Evolutionary conservation across 352 stramenopile species (phyloP).

Genomic region (Phytophthora pinifolia): DNA sequence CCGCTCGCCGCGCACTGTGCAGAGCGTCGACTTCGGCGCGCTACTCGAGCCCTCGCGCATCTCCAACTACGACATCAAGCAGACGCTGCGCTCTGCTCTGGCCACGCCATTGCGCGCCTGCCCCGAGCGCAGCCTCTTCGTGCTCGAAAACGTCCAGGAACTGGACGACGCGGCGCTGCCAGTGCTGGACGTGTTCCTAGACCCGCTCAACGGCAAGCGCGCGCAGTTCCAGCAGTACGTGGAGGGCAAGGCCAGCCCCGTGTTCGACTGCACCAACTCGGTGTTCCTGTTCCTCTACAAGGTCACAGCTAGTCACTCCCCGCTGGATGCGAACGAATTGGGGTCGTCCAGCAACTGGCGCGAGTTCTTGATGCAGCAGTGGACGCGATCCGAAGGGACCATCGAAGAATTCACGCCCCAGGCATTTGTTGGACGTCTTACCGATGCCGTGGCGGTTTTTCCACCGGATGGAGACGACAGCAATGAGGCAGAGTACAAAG

Average conservation of each 20-base stretch:
- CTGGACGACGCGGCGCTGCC: slow-evolving; percentile 49
- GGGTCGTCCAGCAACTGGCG: slow-evolving; percentile 35
- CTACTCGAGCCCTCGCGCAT: slow-evolving; percentile 26
- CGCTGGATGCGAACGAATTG: slow-evolving; percentile 1
- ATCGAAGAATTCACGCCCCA: slow-evolving; percentile 68
- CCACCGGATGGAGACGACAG: slow-evolving; percentile 9
- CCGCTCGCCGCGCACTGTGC: slow-evolving; percentile 23
- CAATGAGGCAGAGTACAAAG: slow-evolving; percentile 8
- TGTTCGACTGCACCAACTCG: slow-evolving; percentile 54
- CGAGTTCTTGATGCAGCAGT: slow-evolving; percentile 58
- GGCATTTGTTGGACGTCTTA: slow-evolving; percentile 61
- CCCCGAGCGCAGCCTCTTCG: slow-evolving; percentile 49
- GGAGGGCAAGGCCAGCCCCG: slow-evolving; percentile 19
- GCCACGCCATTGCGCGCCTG: slow-evolving; percentile 36
- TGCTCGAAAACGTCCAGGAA: slow-evolving; percentile 52
- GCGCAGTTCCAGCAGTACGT: slow-evolving; percentile 54
- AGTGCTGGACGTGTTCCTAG: slow-evolving; percentile 66
- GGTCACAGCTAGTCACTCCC: slow-evolving; percentile 16
- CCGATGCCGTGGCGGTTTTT: slow-evolving; percentile 40
- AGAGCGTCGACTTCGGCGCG: slow-evolving; percentile 31
- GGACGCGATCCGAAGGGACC: slow-evolving; percentile 34
- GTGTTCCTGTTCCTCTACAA: slow-evolving; percentile 70
- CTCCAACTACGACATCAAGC: slow-evolving; percentile 54
- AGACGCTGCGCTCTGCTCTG: slow-evolving; percentile 42
- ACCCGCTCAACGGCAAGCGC: slow-evolving; percentile 67